Conservation (phyloP, 1,284 basidiomycete species). For the Nidula niveotomentosa region DNA sequence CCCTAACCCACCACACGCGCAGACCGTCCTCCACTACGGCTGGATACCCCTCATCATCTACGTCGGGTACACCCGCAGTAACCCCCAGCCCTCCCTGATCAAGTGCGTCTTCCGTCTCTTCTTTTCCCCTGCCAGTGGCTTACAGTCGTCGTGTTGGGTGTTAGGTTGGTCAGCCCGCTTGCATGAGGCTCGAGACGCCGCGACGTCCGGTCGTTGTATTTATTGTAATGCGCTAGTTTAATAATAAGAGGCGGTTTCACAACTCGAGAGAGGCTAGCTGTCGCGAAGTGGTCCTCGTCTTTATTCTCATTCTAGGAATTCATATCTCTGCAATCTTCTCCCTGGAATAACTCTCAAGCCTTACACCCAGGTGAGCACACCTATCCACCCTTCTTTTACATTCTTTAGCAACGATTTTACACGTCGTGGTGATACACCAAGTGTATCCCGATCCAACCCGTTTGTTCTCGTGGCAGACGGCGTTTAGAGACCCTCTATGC, state of each 20-base stretch:
- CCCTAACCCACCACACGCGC: conserved; percentile 8
- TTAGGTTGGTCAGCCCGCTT: conserved; percentile 85
- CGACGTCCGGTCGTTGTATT: conserved; percentile 13
- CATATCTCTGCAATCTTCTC: background rate
- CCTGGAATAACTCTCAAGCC: background rate
- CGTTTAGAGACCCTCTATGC: too few relatives aligned
- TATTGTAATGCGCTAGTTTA: conserved; percentile 9
- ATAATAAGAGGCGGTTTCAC: too few relatives aligned
- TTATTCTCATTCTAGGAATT: too few relatives aligned
- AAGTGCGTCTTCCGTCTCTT: conserved; percentile 61
- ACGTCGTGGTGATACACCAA: conserved; percentile 61
- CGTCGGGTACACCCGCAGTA: conserved; percentile 86
- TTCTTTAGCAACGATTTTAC: conserved; percentile 55
- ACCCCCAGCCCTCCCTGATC: conserved; percentile 90
- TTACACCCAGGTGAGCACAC: conserved; percentile 23
- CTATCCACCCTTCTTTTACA: background rate
- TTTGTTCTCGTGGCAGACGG: conserved; percentile 23
- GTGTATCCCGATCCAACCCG: conserved; percentile 35
- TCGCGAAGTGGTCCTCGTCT: too few relatives aligned
- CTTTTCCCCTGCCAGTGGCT: conserved; percentile 5
- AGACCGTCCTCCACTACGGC: conserved; percentile 88
- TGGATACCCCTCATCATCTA: conserved; percentile 97
- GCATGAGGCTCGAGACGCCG: conserved; percentile 48
- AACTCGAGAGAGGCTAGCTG: too few relatives aligned
- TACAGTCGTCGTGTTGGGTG: background rate